Conservation (phyloP, 345 rosid species). For the Barbarea vulgaris region DNA sequence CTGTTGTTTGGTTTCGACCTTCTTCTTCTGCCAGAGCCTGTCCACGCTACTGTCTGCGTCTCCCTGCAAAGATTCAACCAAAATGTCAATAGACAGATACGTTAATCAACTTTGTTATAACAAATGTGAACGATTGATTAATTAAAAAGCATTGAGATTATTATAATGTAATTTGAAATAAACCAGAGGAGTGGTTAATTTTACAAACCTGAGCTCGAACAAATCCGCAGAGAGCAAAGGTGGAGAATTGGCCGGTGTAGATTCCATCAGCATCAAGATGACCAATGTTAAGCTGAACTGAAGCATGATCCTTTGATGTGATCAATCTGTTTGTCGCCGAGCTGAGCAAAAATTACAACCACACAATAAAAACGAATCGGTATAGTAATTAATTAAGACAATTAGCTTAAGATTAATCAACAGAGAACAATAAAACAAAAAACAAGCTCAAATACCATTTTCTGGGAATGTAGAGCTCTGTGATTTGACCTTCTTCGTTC, state of each 20-base stretch:
- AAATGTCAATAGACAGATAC: neutral
- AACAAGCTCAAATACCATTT: conserved; percentile 55
- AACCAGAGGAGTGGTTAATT: neutral
- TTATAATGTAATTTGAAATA: neutral
- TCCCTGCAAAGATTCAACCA: conserved; percentile 48
- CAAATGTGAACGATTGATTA: neutral
- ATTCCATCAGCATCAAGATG: conserved; percentile 63
- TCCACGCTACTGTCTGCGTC: conserved; percentile 73
- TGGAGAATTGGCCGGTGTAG: conserved; percentile 55
- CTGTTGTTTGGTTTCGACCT: conserved; percentile 37
- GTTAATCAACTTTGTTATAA: neutral
- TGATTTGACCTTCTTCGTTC: conserved; percentile 88
- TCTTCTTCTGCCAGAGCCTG: conserved; percentile 65
- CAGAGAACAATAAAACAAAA: neutral
- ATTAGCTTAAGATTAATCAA: neutral
- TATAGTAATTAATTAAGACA: neutral
- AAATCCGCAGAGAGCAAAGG: conserved; percentile 70
- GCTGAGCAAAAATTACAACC: conserved; percentile 43
- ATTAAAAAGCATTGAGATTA: neutral
- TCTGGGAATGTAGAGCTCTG: conserved; percentile 92
- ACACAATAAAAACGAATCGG: neutral
- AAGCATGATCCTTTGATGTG: conserved; percentile 73
- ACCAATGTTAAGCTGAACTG: conserved; percentile 69
- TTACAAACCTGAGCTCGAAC: conserved; percentile 68
- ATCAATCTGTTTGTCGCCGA: conserved; percentile 75